Conservation (phyloP, 2,329 filamentous ascomycete genomes). For the Xylariaceae sp. region DNA sequence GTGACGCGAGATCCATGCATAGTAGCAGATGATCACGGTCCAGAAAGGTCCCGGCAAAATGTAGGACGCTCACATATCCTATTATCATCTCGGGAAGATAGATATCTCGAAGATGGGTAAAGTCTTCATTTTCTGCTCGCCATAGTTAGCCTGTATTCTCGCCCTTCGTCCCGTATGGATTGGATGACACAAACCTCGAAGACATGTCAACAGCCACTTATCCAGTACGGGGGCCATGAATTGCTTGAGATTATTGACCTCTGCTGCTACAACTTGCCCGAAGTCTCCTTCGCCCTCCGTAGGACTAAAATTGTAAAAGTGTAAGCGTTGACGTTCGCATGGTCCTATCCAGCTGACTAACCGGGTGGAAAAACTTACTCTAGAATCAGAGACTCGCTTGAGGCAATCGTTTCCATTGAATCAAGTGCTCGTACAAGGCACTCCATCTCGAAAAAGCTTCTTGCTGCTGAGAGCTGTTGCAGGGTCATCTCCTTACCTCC, state of each 20-base stretch:
- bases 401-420: slow-evolving; percentile 60
- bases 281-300: slow-evolving; percentile 40
- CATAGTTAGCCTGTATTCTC: slow-evolving; percentile 6
- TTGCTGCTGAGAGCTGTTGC: slow-evolving; percentile 46
- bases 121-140: slow-evolving; percentile 50
- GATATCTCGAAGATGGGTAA: slow-evolving; percentile 60
- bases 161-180: background rate
- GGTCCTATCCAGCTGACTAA: background rate
- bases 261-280: slow-evolving; percentile 48
- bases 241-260: slow-evolving; percentile 49
- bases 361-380: slow-evolving; percentile 40
- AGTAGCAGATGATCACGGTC: slow-evolving; percentile 72
- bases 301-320: slow-evolving; percentile 23
- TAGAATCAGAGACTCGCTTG: slow-evolving; percentile 45
- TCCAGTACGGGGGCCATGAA: slow-evolving; percentile 57
- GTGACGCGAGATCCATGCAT: slow-evolving; percentile 77
- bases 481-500: slow-evolving; percentile 34
- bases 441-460: slow-evolving; percentile 64
- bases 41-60: slow-evolving; percentile 69
- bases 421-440: slow-evolving; percentile 60
- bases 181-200: slow-evolving; percentile 44
- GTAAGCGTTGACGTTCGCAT: slow-evolving; percentile 25
- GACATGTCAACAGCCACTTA: slow-evolving; percentile 55
- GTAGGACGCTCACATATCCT: slow-evolving; percentile 74
- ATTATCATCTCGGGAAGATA: slow-evolving; percentile 85